These are phyloP conservation scores for Dioscorea cayenensis DNA, from an alignment of 116 monocot genomes.

Conservation along the genomic window DNA sequence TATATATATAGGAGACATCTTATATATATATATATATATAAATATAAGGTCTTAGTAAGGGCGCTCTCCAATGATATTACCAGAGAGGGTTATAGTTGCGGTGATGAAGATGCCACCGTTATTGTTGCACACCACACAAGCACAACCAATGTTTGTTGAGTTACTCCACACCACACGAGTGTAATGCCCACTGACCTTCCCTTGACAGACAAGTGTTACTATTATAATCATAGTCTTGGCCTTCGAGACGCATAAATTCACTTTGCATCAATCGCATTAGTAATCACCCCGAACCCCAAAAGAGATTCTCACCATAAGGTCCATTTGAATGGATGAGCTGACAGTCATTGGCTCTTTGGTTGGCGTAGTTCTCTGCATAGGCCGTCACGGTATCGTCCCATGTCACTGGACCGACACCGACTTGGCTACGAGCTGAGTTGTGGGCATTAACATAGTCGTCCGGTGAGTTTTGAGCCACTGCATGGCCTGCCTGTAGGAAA, in stretches of 20 bases:
- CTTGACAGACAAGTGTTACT: constrained; percentile 5
- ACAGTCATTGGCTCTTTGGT: constrained; percentile 17
- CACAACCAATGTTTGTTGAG: constrained; percentile 31
- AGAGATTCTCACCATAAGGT: constrained; percentile 42
- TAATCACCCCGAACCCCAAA: constrained; percentile 5
- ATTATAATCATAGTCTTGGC: constrained; percentile 17
- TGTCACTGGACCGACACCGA: constrained; percentile 15
- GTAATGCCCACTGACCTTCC: constrained; percentile 26
- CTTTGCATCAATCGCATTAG: constrained; percentile 18
- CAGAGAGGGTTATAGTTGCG: too few relatives aligned
- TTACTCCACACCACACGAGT: constrained; percentile 24
- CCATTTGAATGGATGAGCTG: constrained; percentile 18
- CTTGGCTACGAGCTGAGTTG: constrained; percentile 15
- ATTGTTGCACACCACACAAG: constrained; percentile 21
- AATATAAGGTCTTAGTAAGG: too few relatives aligned
- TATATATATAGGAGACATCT: too few relatives aligned
- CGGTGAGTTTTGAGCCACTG: constrained; percentile 10
- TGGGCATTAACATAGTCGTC: constrained; percentile 23
- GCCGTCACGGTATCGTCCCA: constrained; percentile 17
- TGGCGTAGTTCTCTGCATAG: constrained; percentile 28
- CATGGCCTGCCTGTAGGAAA: not conserved
- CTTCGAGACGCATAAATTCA: constrained; percentile 23
- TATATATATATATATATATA: too few relatives aligned
- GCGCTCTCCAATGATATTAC: too few relatives aligned
- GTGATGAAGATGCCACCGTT: constrained; percentile 1